A percentile compares a stretch with the other conserved stretches of the same genome.
phyloP scores from a whole-genome alignment of 139 green algal species.

The Nannochloris sp. region DNA sequence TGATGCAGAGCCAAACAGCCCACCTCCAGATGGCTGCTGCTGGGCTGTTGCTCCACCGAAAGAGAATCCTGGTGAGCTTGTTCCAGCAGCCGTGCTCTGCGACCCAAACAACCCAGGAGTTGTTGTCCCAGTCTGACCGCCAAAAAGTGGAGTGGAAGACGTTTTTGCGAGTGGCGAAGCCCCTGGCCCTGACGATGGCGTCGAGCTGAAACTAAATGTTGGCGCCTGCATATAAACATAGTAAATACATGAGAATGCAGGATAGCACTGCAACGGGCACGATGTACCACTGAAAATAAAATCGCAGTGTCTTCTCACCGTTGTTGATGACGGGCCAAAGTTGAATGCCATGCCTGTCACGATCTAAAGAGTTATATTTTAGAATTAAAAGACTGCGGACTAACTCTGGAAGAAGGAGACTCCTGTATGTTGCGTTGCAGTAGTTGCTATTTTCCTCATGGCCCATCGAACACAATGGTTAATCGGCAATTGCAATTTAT shows the following conservation, averaged over 20 bases:
- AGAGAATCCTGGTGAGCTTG: neutral
- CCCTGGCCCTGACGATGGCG: slow-evolving; percentile 12
- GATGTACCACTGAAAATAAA: neutral
- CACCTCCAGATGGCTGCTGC: neutral
- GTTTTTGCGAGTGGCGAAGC: slow-evolving; percentile 15
- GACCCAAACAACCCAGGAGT: neutral
- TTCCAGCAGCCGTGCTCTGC: neutral
- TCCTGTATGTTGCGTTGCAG: no score
- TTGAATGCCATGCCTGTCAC: slow-evolving; percentile 10
- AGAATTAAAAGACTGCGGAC: no score
- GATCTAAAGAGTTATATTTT: no score
- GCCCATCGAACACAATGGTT: no score
- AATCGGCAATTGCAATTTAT: no score
- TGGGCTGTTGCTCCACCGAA: neutral
- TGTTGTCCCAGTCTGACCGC: neutral
- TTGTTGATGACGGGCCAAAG: slow-evolving; percentile 7
- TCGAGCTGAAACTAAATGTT: slow-evolving; percentile 21
- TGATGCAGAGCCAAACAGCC: neutral
- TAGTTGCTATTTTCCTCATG: no score
- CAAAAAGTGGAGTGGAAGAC: slow-evolving; percentile 23
- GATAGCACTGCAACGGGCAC: neutral
- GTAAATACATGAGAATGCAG: neutral
- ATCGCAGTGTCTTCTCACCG: neutral
- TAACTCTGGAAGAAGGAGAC: no score
- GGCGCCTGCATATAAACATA: slow-evolving; percentile 1